phyloP scores from a whole-genome alignment of 2,329 filamentous ascomycete genomes.

The Monosporascus sp. region DNA sequence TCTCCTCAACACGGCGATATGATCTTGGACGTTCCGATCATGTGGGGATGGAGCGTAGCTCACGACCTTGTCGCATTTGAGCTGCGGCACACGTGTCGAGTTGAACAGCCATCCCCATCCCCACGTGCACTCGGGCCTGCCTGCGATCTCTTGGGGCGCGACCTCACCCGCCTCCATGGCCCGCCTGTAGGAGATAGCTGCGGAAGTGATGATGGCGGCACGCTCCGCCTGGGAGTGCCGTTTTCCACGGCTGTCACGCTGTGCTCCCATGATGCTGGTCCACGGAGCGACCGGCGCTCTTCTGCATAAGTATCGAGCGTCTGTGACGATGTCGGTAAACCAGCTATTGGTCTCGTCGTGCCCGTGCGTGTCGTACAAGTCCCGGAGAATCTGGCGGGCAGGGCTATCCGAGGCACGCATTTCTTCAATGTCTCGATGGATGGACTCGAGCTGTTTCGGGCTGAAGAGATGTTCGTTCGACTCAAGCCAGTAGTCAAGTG shows the following conservation, averaged over 20 bases:
- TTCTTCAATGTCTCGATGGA: conserved; percentile 1
- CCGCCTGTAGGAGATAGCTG: not conserved
- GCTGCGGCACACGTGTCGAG: conserved; percentile 3
- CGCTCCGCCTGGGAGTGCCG: conserved; percentile 3
- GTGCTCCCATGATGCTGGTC: not conserved
- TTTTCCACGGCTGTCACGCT: not conserved
- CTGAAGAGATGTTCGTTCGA: conserved; percentile 3
- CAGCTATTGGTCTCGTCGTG: too few species aligned
- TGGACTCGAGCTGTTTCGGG: conserved; percentile 1
- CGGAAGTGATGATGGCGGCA: conserved; percentile 2
- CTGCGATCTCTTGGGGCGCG: not conserved
- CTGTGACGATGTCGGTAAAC: too few species aligned
- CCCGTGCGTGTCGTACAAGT: not conserved
- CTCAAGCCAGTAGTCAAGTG: conserved; percentile 3
- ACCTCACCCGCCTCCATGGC: conserved; percentile 1
- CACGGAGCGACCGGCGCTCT: too few species aligned
- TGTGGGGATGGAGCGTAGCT: not conserved
- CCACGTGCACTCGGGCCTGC: conserved; percentile 5
- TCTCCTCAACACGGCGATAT: conserved; percentile 4
- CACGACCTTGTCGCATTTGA: conserved; percentile 3
- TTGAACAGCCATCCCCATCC: conserved; percentile 5
- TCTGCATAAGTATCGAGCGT: too few species aligned
- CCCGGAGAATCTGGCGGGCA: conserved; percentile 2
- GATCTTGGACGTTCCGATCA: not conserved
- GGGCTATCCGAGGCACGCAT: conserved; percentile 3